Percentiles rank a stretch among this genome's conserved stretches.
Evolutionary conservation across 192 early-diverging fungal species (phyloP).

Genomic region (Backusella tuberculispora): DNA sequence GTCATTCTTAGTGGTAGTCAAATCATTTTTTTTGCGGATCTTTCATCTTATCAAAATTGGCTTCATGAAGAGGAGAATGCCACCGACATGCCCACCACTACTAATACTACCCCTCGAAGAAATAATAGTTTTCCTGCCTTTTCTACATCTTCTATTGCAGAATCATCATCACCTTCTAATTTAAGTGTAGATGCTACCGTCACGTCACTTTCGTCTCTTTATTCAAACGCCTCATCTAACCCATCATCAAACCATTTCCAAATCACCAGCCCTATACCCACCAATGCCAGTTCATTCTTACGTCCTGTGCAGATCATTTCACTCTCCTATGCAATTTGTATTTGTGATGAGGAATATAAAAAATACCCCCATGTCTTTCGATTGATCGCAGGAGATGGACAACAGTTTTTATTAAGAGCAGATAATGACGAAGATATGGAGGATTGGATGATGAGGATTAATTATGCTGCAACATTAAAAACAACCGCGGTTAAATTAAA

Average conservation of each 20-base stretch:
- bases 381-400: slow-evolving; percentile 67
- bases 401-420: slow-evolving; percentile 74
- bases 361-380: slow-evolving; percentile 86
- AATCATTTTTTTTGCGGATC: slow-evolving; percentile 72
- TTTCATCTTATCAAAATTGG: slow-evolving; percentile 53
- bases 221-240: slow-evolving; percentile 3
- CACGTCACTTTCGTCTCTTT: slow-evolving; percentile 13
- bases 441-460: slow-evolving; percentile 82
- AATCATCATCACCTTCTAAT: slow-evolving; percentile 2
- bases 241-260: neutral
- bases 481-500: slow-evolving; percentile 52
- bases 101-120: neutral
- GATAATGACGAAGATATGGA: slow-evolving; percentile 70
- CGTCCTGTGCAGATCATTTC: slow-evolving; percentile 55
- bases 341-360: slow-evolving; percentile 69
- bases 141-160: slow-evolving; percentile 17
- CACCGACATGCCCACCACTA: neutral
- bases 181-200: slow-evolving; percentile 15
- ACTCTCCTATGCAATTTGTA: slow-evolving; percentile 65
- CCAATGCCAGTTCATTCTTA: slow-evolving; percentile 14
- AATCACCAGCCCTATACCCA: slow-evolving; percentile 13
- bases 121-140: slow-evolving; percentile 18
- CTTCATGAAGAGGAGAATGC: slow-evolving; percentile 23
- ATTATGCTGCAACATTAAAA: slow-evolving; percentile 80
- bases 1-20: slow-evolving; percentile 79